These are phyloP conservation scores for Vitellaria paradoxa DNA, from an alignment of 179 eudicot species.

Conservation along the genomic window DNA sequence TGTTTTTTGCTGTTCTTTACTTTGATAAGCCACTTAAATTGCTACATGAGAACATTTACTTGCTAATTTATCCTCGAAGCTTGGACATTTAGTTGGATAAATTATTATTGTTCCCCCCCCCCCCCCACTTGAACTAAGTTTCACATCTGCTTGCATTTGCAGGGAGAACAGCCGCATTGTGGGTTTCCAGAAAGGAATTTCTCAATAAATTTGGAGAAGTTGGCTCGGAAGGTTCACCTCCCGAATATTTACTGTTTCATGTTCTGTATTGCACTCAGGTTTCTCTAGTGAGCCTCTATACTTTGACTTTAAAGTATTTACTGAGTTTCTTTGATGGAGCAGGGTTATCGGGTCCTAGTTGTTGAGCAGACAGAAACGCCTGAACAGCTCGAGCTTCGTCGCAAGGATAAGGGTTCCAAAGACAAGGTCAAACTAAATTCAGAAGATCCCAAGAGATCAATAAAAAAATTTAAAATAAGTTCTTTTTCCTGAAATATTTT, in stretches of 20 bases:
- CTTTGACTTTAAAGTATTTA: slow-evolving; percentile 4
- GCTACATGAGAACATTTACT: not conserved
- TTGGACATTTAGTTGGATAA: not conserved
- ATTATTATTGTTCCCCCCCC: not conserved
- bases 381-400: slow-evolving; percentile 85
- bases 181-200: slow-evolving; percentile 98
- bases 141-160: slow-evolving; percentile 16
- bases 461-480: not conserved
- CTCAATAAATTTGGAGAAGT: slow-evolving; percentile 72
- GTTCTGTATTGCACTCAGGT: not conserved
- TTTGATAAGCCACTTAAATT: not conserved
- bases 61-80: not conserved
- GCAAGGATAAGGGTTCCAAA: slow-evolving; percentile 76
- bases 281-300: slow-evolving; percentile 7
- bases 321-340: slow-evolving; percentile 23
- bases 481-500: not conserved
- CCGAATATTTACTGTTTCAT: slow-evolving; percentile 5
- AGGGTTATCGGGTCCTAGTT: slow-evolving; percentile 97
- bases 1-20: not conserved
- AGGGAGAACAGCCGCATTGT: slow-evolving; percentile 99
- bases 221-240: slow-evolving; percentile 79
- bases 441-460: not conserved
- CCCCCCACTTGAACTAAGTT: not conserved
- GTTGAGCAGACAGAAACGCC: slow-evolving; percentile 99
- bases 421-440: slow-evolving; percentile 64